Conservation (phyloP, 768 basidiomycete genomes). For the Rhodosporidiobolus odoratus region DNA sequence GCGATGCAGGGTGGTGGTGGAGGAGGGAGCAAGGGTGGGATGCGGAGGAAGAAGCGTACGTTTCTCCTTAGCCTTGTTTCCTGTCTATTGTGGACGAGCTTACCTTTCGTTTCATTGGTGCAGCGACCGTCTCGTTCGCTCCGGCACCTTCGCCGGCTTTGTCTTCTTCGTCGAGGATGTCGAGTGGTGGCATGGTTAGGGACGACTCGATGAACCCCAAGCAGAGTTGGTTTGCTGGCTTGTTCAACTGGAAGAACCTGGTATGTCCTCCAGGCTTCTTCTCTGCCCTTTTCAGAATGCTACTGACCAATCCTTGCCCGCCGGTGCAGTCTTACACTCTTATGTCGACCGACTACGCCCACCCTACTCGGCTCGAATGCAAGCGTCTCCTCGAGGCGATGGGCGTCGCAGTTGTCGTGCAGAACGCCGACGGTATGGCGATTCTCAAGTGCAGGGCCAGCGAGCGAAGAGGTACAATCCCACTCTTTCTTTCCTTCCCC, state of each 20-base stretch:
- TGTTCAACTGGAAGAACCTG: constrained; percentile 78
- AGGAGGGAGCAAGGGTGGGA: background rate
- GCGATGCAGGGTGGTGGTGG: background rate
- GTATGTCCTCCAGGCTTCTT: constrained; percentile 59
- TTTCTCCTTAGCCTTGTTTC: background rate
- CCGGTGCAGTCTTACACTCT: constrained; percentile 45
- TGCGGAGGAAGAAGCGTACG: constrained; percentile 35
- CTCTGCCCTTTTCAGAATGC: background rate
- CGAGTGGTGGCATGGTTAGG: constrained; percentile 3
- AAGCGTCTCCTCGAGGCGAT: constrained; percentile 65
- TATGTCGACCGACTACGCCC: constrained; percentile 48
- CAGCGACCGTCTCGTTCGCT: constrained; percentile 26
- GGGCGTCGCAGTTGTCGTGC: constrained; percentile 63
- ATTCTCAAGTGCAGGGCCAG: constrained; percentile 72
- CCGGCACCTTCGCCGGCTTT: constrained; percentile 29
- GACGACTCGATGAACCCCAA: constrained; percentile 51
- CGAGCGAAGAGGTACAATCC: constrained; percentile 53
- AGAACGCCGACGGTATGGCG: constrained; percentile 60
- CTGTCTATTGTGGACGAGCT: background rate
- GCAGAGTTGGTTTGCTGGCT: constrained; percentile 76
- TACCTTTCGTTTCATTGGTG: too few species aligned
- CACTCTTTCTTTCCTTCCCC: constrained; percentile 13
- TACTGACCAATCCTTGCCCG: background rate
- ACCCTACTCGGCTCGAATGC: constrained; percentile 68
- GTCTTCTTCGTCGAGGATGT: background rate